These are phyloP conservation scores for Hypocreales sp. DNA, from an alignment of 2,329 filamentous ascomycete genomes.

Conservation along the genomic window DNA sequence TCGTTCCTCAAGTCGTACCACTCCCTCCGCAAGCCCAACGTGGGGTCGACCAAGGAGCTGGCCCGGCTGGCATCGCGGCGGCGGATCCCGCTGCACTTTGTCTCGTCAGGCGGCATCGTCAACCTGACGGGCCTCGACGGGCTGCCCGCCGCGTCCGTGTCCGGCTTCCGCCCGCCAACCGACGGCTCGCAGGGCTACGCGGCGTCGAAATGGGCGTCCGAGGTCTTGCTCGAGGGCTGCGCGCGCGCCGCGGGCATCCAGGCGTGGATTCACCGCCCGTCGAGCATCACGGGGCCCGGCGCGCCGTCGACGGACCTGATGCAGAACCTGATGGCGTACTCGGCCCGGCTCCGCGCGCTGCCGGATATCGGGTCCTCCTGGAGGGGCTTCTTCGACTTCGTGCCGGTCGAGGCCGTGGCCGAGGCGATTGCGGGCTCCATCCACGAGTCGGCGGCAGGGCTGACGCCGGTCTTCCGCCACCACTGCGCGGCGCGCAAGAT, in stretches of 20 bases:
- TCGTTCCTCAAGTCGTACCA: conserved; percentile 21
- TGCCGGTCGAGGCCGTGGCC: conserved; percentile 1
- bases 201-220: conserved; percentile 18
- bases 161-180: conserved; percentile 4
- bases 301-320: conserved; percentile 1
- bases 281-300: not conserved
- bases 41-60: conserved; percentile 18
- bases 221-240: conserved; percentile 12
- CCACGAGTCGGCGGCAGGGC: not conserved
- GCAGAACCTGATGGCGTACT: conserved; percentile 1
- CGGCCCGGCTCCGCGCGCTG: not conserved
- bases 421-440: not conserved
- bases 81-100: conserved; percentile 13
- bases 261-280: conserved; percentile 1
- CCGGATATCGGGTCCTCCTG: not conserved
- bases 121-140: not conserved
- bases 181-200: conserved; percentile 16
- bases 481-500: conserved; percentile 1
- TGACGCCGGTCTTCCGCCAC: not conserved
- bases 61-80: conserved; percentile 11
- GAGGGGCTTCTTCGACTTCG: not conserved
- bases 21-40: conserved; percentile 17
- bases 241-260: not conserved
- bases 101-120: conserved; percentile 10
- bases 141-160: conserved; percentile 4